phyloP scores from a whole-genome alignment of 306 rosid genomes.

The Begonia peltatifolia region DNA sequence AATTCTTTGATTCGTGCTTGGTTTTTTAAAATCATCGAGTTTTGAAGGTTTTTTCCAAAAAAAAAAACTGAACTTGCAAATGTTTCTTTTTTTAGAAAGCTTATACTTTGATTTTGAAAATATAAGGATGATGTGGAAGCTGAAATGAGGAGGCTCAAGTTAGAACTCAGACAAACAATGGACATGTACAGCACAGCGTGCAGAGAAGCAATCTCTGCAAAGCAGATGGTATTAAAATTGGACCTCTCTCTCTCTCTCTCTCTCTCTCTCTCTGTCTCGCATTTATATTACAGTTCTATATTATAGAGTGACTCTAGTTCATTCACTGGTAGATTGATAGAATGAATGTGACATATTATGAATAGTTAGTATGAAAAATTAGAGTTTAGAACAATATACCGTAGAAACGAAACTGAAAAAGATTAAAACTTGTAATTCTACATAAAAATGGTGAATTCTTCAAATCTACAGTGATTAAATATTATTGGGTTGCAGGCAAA shows the following conservation, averaged over 20 bases:
- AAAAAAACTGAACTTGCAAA: too few species aligned
- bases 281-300: too few species aligned
- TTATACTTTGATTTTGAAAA: background rate
- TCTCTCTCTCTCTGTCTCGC: too few species aligned
- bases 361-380: too few species aligned
- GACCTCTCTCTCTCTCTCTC: too few species aligned
- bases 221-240: constrained; percentile 36
- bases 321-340: too few species aligned
- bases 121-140: constrained; percentile 66
- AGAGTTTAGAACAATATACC: too few species aligned
- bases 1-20: background rate
- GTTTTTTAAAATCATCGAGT: constrained; percentile 6
- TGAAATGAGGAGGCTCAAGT: constrained; percentile 73
- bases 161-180: constrained; percentile 80
- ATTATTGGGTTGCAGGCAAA: constrained; percentile 22
- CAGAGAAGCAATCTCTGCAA: constrained; percentile 56
- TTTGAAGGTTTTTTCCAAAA: too few species aligned
- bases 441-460: background rate
- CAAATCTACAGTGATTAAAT: background rate
- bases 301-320: too few species aligned
- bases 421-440: background rate
- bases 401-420: too few species aligned
- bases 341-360: too few species aligned
- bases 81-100: too few species aligned
- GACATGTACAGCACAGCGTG: constrained; percentile 80